Evolutionary conservation across 2,329 filamentous ascomycete genomes (phyloP), one percentile per base, ranked within the genome.

Genomic region (Zasmidium citrigriseum): DNA sequence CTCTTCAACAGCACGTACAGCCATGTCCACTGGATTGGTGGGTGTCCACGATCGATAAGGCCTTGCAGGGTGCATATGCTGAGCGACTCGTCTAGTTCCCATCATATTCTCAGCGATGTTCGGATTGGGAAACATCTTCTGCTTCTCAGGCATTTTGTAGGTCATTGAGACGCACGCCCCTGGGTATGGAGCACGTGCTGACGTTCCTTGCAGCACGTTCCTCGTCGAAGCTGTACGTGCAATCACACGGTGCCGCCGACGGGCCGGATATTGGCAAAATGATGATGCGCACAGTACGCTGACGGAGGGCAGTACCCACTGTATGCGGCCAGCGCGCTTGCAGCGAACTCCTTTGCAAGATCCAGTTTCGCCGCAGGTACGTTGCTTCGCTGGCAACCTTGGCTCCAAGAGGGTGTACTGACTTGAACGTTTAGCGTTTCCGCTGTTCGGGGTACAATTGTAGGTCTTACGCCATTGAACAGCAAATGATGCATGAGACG

Each of bases 121-220:
- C 67, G 78, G 78, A 16, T 65, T 77, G 21, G 65, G 65, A 23
- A 72, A 68, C 54, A 83, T 96, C 60, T 83, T 96, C 58, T 86
- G 89, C 25, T 97, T 91, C 75, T 88, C 86, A 57, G 91, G 91
- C 53, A 86, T 68, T 49, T 71, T 69, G 65, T 69, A 58, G 64
- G 65, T 63, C 27, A 16, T 29, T 46, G 55, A 27, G 23, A 47
- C 38, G 34, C 34, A 41, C 14, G 34, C 34, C 12, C 34, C 16
- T 41, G 34, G 16, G 16, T 41, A n/a, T n/a, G 34, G 16, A 44
- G 50, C 27, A 52, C 50, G 29, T 52, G 50, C 50, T 52, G 29
- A 61, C n/a, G 14, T 16, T 52, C n/a, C 5, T 41, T 25, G 45
- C 52, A 60, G 46, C 20, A 41, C 41, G 14, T 53, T 64, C 27